Percentiles rank a stretch among this genome's conserved stretches.
These are phyloP conservation scores for Pythium biforme DNA, from an alignment of 352 stramenopile species.

Conservation along the genomic window DNA sequence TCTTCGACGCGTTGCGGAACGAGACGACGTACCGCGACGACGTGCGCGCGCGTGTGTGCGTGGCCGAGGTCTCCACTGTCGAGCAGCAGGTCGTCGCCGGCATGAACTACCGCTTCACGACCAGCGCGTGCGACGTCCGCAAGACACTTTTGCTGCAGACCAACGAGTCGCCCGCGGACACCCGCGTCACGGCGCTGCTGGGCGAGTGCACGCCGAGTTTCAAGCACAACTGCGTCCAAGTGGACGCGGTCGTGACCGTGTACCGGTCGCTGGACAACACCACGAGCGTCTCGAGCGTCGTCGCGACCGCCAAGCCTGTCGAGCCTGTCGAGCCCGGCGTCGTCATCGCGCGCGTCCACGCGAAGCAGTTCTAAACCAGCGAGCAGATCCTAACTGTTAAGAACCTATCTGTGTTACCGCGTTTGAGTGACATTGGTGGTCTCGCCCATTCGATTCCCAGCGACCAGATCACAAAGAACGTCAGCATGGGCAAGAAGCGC, in stretches of 20 bases:
- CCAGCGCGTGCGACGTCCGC: slow-evolving; percentile 20
- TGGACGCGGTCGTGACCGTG: slow-evolving; percentile 23
- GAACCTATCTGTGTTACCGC: slow-evolving; percentile 1
- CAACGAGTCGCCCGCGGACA: background rate
- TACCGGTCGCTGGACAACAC: slow-evolving; percentile 28
- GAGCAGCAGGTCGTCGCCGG: slow-evolving; percentile 30
- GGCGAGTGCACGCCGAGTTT: slow-evolving; percentile 14
- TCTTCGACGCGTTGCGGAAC: slow-evolving; percentile 1
- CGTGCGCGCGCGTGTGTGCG: slow-evolving; percentile 22
- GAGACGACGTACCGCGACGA: slow-evolving; percentile 5
- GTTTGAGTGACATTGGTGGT: slow-evolving; percentile 4
- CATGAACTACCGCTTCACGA: slow-evolving; percentile 33
- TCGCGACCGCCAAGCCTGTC: background rate
- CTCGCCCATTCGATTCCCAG: slow-evolving; percentile 4
- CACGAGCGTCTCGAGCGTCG: slow-evolving; percentile 19
- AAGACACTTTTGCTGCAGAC: slow-evolving; percentile 9
- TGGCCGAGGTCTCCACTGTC: slow-evolving; percentile 17
- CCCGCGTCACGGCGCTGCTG: slow-evolving; percentile 2
- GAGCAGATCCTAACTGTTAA: background rate
- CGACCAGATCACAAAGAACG: background rate
- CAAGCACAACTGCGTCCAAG: slow-evolving; percentile 2
- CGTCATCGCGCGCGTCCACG: slow-evolving; percentile 3
- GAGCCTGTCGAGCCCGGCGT: background rate
- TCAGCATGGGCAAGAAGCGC: slow-evolving; percentile 38
- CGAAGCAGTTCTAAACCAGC: background rate